Evolutionary conservation across 192 early-diverging fungal species (phyloP), one percentile per base, ranked within the genome.

Genomic region (Coemansia sp.): DNA sequence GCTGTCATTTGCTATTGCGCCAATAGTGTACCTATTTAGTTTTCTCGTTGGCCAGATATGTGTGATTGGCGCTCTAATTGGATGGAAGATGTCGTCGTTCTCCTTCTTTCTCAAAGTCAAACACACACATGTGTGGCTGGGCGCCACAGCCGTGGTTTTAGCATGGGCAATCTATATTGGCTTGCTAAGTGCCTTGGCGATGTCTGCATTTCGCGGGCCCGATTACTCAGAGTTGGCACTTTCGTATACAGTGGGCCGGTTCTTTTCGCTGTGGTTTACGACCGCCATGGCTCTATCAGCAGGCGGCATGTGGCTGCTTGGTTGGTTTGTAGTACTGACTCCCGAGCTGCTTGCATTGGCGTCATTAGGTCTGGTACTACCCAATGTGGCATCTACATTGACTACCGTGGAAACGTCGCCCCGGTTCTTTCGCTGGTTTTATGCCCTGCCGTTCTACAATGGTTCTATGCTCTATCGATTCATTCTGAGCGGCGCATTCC

Each of bases 371-470:
- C 64, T 66, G 7, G 37, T 71, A 0, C 7, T 77, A 20, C 53
- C 69, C 33, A 83, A 83, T n/a, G 69, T 79, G 0, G 77, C 70
- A 45, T 77, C 78, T 0, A 51, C 71, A 6, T 43, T 83, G 46
- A 56, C 68, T n/a, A 62, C 78, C 0, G 67, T 74, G 3, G 78
- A 81, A 23, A 24, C 81, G 55, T 75, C 83, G 42, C 74, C 75
- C 0, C 13, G 51, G 0, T 85, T 82, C 58, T 85, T 69, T 61
- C 74, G 71, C 10, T 67, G 67, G 56, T 56, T 76, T 40, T 77
- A 77, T 18, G 69, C 75, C 23, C 69, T 81, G 64, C 84, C 84
- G 1, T 85, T 83, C 62, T 70, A 72, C 46, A 85, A 85, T 35
- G 84, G 76, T 7, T 65, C 80, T 3, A 73, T 73, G 42, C 68